Evolutionary conservation across 192 early-diverging fungal genomes (phyloP).

Genomic region (Coemansia sp.): DNA sequence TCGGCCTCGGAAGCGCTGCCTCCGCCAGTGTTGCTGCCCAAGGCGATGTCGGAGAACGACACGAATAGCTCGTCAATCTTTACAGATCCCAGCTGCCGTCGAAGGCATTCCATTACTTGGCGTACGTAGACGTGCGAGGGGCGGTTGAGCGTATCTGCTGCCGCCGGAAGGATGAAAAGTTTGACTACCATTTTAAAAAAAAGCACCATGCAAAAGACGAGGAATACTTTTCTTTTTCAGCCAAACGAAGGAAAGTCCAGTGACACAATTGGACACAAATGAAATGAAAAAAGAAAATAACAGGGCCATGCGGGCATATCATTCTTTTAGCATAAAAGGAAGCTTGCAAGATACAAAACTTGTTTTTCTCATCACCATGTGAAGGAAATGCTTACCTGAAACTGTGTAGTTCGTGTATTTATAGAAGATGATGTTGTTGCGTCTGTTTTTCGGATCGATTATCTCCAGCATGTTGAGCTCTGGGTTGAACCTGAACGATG

Average conservation of each 20-base stretch:
- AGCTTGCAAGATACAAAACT: neutral
- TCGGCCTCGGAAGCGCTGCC: neutral
- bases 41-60: slow-evolving; percentile 36
- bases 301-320: too few species aligned
- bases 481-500: slow-evolving; percentile 55
- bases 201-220: neutral
- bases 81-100: slow-evolving; percentile 42
- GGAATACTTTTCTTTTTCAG: neutral
- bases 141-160: slow-evolving; percentile 34
- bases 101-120: slow-evolving; percentile 39
- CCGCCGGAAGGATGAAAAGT: slow-evolving; percentile 42
- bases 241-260: neutral
- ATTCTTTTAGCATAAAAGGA: neutral
- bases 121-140: slow-evolving; percentile 43
- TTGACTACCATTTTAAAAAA: slow-evolving; percentile 24
- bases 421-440: slow-evolving; percentile 46
- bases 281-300: slow-evolving; percentile 3
- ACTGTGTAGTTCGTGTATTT: slow-evolving; percentile 37
- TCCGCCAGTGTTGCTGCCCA: slow-evolving; percentile 2
- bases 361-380: neutral
- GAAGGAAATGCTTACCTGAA: slow-evolving; percentile 23
- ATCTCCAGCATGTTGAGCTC: slow-evolving; percentile 57
- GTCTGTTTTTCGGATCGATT: slow-evolving; percentile 43
- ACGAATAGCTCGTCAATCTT: slow-evolving; percentile 52
- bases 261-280: slow-evolving; percentile 5